phyloP scores from a whole-genome alignment of 2,329 filamentous ascomycete genomes.

The Balansia obtecta region DNA sequence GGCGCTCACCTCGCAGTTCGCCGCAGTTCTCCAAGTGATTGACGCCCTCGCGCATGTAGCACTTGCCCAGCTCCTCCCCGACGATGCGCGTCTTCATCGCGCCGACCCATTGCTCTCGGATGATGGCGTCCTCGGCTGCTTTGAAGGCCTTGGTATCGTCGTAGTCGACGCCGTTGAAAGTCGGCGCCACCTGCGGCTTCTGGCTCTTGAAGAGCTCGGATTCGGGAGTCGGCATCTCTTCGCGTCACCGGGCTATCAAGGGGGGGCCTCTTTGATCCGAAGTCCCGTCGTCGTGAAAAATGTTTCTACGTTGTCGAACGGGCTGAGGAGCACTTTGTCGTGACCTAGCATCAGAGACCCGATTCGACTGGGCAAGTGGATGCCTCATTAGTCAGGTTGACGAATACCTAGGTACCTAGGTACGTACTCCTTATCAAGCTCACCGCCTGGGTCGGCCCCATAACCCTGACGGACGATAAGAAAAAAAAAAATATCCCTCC shows the following conservation, averaged over 20 bases:
- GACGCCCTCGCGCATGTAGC: constrained; percentile 72
- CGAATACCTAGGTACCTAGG: no score
- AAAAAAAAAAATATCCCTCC: constrained; percentile 15
- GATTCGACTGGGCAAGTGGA: neutral
- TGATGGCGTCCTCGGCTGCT: constrained; percentile 68
- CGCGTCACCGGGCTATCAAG: constrained; percentile 5
- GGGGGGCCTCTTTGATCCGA: no score
- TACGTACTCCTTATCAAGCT: constrained; percentile 6
- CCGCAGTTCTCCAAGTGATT: constrained; percentile 86
- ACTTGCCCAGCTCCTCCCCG: constrained; percentile 72
- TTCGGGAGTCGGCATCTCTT: constrained; percentile 68
- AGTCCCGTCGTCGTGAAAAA: neutral
- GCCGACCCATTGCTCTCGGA: constrained; percentile 79
- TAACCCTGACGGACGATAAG: constrained; percentile 21
- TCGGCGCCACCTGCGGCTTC: constrained; percentile 71
- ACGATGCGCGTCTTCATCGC: constrained; percentile 82
- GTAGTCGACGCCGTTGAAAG: constrained; percentile 79
- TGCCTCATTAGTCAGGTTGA: constrained; percentile 17
- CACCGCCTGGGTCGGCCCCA: constrained; percentile 25
- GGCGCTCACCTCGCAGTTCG: constrained; percentile 63
- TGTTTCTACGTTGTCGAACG: neutral
- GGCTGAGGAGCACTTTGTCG: neutral
- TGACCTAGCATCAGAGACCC: neutral
- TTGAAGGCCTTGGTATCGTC: constrained; percentile 72
- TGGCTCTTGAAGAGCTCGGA: constrained; percentile 70